phyloP scores from a whole-genome alignment of 108 stramenopile genomes.

The Cyclostephanos tholiformis region DNA sequence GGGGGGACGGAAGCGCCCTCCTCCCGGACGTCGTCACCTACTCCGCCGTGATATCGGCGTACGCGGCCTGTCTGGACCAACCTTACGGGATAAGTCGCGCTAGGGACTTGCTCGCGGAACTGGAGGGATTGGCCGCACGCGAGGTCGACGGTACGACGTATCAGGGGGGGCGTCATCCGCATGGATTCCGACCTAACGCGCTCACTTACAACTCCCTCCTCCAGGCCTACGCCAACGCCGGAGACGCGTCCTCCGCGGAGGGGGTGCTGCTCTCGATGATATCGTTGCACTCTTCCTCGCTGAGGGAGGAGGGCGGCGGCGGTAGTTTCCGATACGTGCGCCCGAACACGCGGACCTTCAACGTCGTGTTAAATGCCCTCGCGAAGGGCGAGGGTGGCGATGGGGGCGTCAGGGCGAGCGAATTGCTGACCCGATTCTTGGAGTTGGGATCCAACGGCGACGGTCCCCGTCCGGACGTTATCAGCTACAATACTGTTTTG shows the following conservation, averaged over 20 bases:
- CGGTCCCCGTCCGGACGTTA: conserved; percentile 24
- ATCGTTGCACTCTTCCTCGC: conserved; percentile 27
- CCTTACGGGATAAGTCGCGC: conserved; percentile 27
- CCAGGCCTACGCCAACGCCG: conserved; percentile 52
- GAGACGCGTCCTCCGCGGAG: conserved; percentile 48
- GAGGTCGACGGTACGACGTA: conserved; percentile 3
- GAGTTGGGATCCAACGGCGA: not conserved
- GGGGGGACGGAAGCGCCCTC: not conserved
- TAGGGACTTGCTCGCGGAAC: conserved; percentile 24
- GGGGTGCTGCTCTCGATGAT: conserved; percentile 30
- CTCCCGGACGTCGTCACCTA: conserved; percentile 34
- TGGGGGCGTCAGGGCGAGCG: conserved; percentile 22
- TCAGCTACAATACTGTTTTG: conserved; percentile 45
- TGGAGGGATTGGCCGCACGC: conserved; percentile 29
- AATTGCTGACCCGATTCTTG: conserved; percentile 24
- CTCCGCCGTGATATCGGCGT: conserved; percentile 41
- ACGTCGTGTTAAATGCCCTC: conserved; percentile 42
- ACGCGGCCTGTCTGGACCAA: conserved; percentile 40
- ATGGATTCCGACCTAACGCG: conserved; percentile 47
- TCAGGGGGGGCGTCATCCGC: conserved; percentile 20
- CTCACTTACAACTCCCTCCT: conserved; percentile 49
- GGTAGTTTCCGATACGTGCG: conserved; percentile 34
- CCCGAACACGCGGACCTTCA: conserved; percentile 45
- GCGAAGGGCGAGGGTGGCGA: conserved; percentile 26
- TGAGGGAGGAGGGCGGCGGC: conserved; percentile 30